A percentile compares a stretch with the other conserved stretches of the same genome.
Evolutionary conservation across 2,329 filamentous ascomycete genomes (phyloP).

Genomic region (Paracoccidioides lutzii): DNA sequence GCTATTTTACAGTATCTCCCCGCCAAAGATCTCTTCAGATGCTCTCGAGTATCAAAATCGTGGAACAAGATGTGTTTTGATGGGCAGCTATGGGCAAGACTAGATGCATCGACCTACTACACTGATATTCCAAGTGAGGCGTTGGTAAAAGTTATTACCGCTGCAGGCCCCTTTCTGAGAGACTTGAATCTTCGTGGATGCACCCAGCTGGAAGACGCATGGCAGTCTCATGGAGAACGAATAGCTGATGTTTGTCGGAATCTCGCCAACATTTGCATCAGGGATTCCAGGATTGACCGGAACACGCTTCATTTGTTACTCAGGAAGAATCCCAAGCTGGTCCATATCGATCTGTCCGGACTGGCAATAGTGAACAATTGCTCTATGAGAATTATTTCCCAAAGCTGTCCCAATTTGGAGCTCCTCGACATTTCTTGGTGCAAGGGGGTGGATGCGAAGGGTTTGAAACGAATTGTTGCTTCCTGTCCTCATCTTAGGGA

Average conservation of each 20-base stretch:
- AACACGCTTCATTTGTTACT: constrained; percentile 66
- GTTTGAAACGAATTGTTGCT: constrained; percentile 58
- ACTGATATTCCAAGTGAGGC: constrained; percentile 72
- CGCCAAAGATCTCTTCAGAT: constrained; percentile 68
- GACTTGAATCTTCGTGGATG: constrained; percentile 86
- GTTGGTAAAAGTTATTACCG: constrained; percentile 69
- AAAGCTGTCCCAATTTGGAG: constrained; percentile 70
- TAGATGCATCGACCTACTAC: constrained; percentile 82
- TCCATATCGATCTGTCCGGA: constrained; percentile 78
- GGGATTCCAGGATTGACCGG: constrained; percentile 78
- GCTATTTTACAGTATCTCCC: constrained; percentile 62
- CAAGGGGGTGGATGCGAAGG: constrained; percentile 65
- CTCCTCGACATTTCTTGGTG: constrained; percentile 89
- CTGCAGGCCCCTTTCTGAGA: constrained; percentile 78
- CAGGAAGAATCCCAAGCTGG: constrained; percentile 61
- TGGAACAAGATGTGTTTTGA: constrained; percentile 84
- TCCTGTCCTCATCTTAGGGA: constrained; percentile 63
- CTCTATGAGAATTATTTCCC: constrained; percentile 73
- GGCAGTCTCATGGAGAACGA: constrained; percentile 51
- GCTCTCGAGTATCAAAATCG: constrained; percentile 61
- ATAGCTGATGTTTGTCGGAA: constrained; percentile 79
- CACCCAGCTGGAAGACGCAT: constrained; percentile 73
- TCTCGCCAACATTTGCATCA: constrained; percentile 72
- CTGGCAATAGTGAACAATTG: constrained; percentile 63
- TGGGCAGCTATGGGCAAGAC: constrained; percentile 77